These are phyloP conservation scores for Plasmopara muralis DNA, from an alignment of 352 stramenopile genomes.

Conservation along the genomic window DNA sequence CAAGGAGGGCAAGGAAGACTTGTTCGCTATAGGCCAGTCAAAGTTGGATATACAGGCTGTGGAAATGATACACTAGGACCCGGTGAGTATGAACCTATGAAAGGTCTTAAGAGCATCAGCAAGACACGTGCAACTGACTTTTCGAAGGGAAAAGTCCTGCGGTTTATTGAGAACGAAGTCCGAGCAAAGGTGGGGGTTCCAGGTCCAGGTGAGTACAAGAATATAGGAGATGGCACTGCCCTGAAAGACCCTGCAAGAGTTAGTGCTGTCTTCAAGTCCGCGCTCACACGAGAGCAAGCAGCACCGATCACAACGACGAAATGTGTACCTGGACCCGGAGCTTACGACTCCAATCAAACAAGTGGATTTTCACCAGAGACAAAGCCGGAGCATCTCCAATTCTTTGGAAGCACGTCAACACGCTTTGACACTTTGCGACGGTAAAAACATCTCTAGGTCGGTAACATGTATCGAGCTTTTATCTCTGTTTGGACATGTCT, in stretches of 20 bases:
- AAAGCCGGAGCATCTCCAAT: slow-evolving; percentile 72
- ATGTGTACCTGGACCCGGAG: slow-evolving; percentile 51
- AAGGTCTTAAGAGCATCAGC: slow-evolving; percentile 56
- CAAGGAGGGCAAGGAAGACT: slow-evolving; percentile 66
- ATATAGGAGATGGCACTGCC: slow-evolving; percentile 14
- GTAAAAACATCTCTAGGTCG: slow-evolving; percentile 7
- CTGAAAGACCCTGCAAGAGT: slow-evolving; percentile 37
- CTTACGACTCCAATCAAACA: slow-evolving; percentile 41
- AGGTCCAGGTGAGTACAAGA: slow-evolving; percentile 57
- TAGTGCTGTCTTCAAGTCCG: slow-evolving; percentile 74
- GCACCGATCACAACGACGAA: slow-evolving; percentile 22
- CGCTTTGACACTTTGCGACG: slow-evolving; percentile 46
- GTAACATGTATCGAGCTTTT: not conserved
- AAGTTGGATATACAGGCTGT: slow-evolving; percentile 46
- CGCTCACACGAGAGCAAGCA: slow-evolving; percentile 46
- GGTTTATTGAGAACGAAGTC: slow-evolving; percentile 60
- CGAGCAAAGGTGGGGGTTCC: slow-evolving; percentile 45
- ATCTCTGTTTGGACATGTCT: not conserved
- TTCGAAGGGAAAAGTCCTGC: slow-evolving; percentile 58
- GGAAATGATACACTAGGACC: slow-evolving; percentile 56
- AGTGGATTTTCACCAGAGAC: slow-evolving; percentile 35
- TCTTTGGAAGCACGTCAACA: slow-evolving; percentile 70
- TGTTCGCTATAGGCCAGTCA: slow-evolving; percentile 52
- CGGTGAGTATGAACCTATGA: slow-evolving; percentile 67
- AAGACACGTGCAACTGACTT: slow-evolving; percentile 64